Conservation (phyloP, 2,329 filamentous ascomycete genomes). For the Thermothelomyces thermophilus region DNA sequence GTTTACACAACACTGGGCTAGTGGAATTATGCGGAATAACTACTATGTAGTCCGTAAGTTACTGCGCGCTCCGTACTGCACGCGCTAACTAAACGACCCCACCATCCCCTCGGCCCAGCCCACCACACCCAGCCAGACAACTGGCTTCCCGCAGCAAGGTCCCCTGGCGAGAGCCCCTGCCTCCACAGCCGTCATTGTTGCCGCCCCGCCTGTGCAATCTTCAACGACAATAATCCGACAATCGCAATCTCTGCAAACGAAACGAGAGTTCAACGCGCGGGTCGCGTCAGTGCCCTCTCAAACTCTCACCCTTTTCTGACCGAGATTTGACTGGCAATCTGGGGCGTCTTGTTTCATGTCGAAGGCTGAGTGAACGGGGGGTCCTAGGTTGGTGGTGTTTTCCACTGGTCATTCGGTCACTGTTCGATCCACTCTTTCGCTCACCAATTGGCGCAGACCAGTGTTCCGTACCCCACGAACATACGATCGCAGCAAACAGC, state of each 20-base stretch:
- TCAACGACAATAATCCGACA: not conserved
- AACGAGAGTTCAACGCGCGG: not conserved
- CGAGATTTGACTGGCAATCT: not conserved
- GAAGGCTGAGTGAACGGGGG: not conserved
- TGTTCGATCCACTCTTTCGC: not conserved
- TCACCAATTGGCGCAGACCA: too few species aligned
- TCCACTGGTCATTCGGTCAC: too few species aligned
- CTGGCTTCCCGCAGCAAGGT: conserved; percentile 1
- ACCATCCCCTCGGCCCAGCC: conserved; percentile 7
- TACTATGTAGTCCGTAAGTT: too few species aligned
- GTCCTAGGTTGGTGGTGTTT: too few species aligned
- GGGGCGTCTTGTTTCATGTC: not conserved
- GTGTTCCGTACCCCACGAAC: conserved; percentile 5
- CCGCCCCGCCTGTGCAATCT: not conserved
- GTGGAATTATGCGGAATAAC: too few species aligned
- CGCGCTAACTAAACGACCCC: conserved; percentile 19
- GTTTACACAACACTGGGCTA: too few species aligned
- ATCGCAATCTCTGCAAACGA: conserved; percentile 7
- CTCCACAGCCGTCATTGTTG: not conserved
- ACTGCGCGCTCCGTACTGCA: too few species aligned
- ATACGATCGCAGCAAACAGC: conserved; percentile 17
- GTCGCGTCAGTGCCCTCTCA: not conserved
- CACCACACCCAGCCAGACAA: conserved; percentile 13
- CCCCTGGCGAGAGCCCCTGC: not conserved
- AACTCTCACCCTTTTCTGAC: not conserved